phyloP scores from a whole-genome alignment of 192 early-diverging fungal species.

The Bifiguratus adelaidae region DNA sequence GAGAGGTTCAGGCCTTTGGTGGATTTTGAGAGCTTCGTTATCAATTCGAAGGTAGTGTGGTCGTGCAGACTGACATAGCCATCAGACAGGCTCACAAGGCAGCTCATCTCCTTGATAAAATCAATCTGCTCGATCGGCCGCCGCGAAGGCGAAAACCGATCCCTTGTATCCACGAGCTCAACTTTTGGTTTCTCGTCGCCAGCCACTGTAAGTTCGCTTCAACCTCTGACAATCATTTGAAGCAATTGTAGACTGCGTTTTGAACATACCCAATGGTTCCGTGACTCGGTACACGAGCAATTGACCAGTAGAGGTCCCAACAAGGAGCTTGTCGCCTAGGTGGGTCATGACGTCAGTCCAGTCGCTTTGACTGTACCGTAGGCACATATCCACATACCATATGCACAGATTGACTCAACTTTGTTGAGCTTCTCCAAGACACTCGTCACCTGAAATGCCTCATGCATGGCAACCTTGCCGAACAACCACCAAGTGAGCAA shows the following conservation, averaged over 20 bases:
- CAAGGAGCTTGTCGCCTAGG: slow-evolving; percentile 57
- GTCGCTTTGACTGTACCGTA: background rate
- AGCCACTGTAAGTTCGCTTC: slow-evolving; percentile 8
- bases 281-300: slow-evolving; percentile 58
- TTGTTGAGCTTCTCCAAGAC: slow-evolving; percentile 62
- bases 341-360: background rate
- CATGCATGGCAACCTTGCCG: too few relatives aligned
- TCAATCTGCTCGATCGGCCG: slow-evolving; percentile 63
- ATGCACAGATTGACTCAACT: slow-evolving; percentile 61
- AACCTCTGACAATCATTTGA: too few relatives aligned
- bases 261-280: slow-evolving; percentile 35
- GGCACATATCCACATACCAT: slow-evolving; percentile 22
- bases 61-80: slow-evolving; percentile 64
- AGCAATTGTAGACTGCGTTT: background rate
- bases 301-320: slow-evolving; percentile 57
- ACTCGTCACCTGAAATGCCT: slow-evolving; percentile 67
- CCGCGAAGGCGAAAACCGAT: slow-evolving; percentile 57
- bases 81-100: slow-evolving; percentile 62
- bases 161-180: slow-evolving; percentile 50
- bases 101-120: slow-evolving; percentile 61
- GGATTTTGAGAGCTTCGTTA: slow-evolving; percentile 57
- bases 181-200: slow-evolving; percentile 40
- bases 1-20: too few relatives aligned
- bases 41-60: slow-evolving; percentile 53
- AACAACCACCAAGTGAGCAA: too few relatives aligned